These are phyloP conservation scores for Tetrahymena thermophila DNA, from an alignment of 73 alveolate species.

Conservation along the genomic window DNA sequence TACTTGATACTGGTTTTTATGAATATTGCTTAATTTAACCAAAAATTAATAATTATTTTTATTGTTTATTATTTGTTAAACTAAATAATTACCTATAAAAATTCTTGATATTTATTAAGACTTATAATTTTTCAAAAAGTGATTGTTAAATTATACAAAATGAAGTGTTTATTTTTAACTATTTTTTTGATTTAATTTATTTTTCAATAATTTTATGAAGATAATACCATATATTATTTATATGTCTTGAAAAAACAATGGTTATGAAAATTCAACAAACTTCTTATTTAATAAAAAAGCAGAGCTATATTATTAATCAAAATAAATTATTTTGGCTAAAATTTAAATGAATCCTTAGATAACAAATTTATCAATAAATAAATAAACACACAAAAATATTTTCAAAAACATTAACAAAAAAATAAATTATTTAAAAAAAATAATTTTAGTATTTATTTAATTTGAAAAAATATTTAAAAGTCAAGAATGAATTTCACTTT, in stretches of 20 bases:
- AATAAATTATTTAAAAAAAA: no score
- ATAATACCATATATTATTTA: background rate
- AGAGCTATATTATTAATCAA: no score
- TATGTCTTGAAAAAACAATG: background rate
- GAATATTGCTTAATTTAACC: background rate
- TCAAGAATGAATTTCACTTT: no score
- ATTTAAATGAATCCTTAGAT: no score
- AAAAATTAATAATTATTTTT: no score
- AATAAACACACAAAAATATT: no score
- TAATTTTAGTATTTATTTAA: no score
- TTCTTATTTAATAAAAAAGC: background rate
- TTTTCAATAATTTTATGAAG: background rate
- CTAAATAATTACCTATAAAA: background rate
- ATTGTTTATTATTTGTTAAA: background rate
- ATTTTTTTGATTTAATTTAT: background rate
- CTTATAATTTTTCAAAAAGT: background rate
- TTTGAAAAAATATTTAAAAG: no score
- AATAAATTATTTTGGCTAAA: no score
- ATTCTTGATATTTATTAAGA: background rate
- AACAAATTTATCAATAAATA: no score
- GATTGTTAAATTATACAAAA: background rate
- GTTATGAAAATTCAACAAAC: background rate
- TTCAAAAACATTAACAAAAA: no score
- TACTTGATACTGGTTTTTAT: background rate
- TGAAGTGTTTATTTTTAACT: background rate